Conservation (phyloP, 1,284 basidiomycete species). For the Singerocomus rubriflavus region DNA sequence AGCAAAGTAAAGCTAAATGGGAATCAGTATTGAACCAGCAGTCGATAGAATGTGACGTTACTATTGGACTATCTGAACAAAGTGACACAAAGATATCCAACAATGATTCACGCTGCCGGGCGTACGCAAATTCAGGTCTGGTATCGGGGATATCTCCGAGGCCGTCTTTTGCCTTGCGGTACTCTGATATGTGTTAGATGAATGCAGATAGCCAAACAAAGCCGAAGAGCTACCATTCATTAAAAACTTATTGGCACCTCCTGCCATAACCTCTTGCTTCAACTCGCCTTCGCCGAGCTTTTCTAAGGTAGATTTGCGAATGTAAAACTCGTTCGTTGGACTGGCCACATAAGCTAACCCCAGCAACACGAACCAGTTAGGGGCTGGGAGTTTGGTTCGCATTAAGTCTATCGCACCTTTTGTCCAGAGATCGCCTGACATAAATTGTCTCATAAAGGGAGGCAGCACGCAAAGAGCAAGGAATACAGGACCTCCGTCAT, state of each 20-base stretch:
- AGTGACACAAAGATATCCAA: constrained; percentile 19
- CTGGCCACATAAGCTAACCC: constrained; percentile 18
- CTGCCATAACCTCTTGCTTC: constrained; percentile 35
- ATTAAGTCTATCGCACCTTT: constrained; percentile 15
- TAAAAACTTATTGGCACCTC: constrained; percentile 31
- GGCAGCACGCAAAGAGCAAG: constrained; percentile 22
- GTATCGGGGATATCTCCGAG: constrained; percentile 29
- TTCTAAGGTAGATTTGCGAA: constrained; percentile 30
- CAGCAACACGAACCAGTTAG: not conserved
- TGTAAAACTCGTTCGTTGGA: constrained; percentile 17
- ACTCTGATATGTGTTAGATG: constrained; percentile 28
- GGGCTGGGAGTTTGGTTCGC: not conserved
- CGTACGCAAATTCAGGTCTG: constrained; percentile 21
- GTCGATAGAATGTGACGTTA: constrained; percentile 4
- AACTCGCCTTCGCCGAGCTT: constrained; percentile 20
- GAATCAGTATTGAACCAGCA: not conserved
- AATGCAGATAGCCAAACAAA: not conserved
- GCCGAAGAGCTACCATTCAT: constrained; percentile 23
- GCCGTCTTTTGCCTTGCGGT: constrained; percentile 25
- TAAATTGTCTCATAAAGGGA: not conserved
- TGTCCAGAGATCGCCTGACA: constrained; percentile 17
- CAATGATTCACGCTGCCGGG: constrained; percentile 8
- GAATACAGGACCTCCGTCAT: constrained; percentile 20
- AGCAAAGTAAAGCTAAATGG: constrained; percentile 35
- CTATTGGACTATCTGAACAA: constrained; percentile 33